These are phyloP conservation scores for Penicillium sp. DNA, from an alignment of 2,329 filamentous ascomycete genomes.

Conservation along the genomic window DNA sequence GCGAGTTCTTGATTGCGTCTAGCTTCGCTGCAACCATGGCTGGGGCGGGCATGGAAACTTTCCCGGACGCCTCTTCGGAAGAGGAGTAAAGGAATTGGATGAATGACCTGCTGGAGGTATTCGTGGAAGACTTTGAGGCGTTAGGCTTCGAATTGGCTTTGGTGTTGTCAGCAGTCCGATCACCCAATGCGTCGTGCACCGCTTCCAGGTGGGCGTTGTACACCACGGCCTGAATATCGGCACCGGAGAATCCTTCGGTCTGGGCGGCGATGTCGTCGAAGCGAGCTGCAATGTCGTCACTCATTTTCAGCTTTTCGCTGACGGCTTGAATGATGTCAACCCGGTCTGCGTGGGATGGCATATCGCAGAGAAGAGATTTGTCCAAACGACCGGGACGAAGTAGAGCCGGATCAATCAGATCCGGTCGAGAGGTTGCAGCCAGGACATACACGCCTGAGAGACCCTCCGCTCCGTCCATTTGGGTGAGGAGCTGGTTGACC, in stretches of 20 bases:
- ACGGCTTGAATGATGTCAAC: conserved; percentile 85
- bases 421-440: conserved; percentile 88
- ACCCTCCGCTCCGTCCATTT: conserved; percentile 98
- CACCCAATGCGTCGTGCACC: conserved; percentile 85
- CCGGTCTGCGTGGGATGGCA: conserved; percentile 77
- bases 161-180: conserved; percentile 43
- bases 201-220: conserved; percentile 97
- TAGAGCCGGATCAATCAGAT: conserved; percentile 91
- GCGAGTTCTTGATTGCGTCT: conserved; percentile 71
- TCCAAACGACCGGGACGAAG: conserved; percentile 89
- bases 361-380: conserved; percentile 88
- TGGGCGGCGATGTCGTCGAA: conserved; percentile 73
- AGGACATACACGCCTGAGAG: conserved; percentile 93
- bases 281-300: conserved; percentile 62
- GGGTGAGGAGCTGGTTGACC: conserved; percentile 95
- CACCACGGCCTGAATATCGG: conserved; percentile 89
- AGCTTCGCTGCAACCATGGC: conserved; percentile 80
- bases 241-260: conserved; percentile 90
- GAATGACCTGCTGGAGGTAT: conserved; percentile 53
- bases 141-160: conserved; percentile 37
- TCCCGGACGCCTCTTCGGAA: conserved; percentile 53
- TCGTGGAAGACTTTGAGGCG: conserved; percentile 26
- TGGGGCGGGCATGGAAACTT: conserved; percentile 69
- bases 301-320: conserved; percentile 76
- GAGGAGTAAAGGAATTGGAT: conserved; percentile 81